These are phyloP conservation scores for Xenosphaeropsis pyriputrescens DNA, from an alignment of 2,329 filamentous ascomycete species.

Conservation along the genomic window DNA sequence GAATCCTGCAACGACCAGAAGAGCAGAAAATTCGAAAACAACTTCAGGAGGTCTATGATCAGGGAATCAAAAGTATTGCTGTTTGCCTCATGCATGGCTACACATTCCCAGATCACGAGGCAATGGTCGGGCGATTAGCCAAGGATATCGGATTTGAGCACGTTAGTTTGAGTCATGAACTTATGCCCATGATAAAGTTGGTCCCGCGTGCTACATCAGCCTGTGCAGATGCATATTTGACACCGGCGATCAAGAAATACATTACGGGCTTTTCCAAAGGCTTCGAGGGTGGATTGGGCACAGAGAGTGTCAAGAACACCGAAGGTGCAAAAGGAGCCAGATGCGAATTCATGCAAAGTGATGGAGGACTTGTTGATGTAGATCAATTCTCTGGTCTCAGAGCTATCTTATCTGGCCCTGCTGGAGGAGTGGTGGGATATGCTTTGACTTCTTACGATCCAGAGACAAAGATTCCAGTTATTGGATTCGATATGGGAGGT, in stretches of 20 bases:
- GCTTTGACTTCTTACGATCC: conserved; percentile 83
- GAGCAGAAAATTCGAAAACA: conserved; percentile 40
- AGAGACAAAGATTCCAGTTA: conserved; percentile 68
- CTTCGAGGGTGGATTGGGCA: conserved; percentile 69
- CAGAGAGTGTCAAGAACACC: conserved; percentile 55
- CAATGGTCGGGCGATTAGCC: conserved; percentile 60
- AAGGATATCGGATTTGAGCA: conserved; percentile 71
- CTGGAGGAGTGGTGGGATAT: conserved; percentile 88
- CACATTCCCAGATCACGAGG: conserved; percentile 78
- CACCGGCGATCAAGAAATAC: conserved; percentile 56
- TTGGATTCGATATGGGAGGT: conserved; percentile 93
- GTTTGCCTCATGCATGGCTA: conserved; percentile 90
- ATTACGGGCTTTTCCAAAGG: conserved; percentile 64
- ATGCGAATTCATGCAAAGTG: conserved; percentile 89
- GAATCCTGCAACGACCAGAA: conserved; percentile 49
- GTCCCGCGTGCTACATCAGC: conserved; percentile 55
- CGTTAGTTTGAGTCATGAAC: conserved; percentile 64
- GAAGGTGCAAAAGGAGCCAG: conserved; percentile 53
- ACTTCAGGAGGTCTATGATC: conserved; percentile 51
- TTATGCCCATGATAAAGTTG: conserved; percentile 71
- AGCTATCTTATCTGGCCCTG: conserved; percentile 78
- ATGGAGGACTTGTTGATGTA: conserved; percentile 49
- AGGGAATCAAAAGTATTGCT: conserved; percentile 67
- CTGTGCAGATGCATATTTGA: conserved; percentile 62
- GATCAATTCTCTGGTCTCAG: conserved; percentile 72